These are phyloP conservation scores for Teratosphaeriaceae sp. DNA, from an alignment of 2,329 filamentous ascomycete genomes.

Conservation along the genomic window DNA sequence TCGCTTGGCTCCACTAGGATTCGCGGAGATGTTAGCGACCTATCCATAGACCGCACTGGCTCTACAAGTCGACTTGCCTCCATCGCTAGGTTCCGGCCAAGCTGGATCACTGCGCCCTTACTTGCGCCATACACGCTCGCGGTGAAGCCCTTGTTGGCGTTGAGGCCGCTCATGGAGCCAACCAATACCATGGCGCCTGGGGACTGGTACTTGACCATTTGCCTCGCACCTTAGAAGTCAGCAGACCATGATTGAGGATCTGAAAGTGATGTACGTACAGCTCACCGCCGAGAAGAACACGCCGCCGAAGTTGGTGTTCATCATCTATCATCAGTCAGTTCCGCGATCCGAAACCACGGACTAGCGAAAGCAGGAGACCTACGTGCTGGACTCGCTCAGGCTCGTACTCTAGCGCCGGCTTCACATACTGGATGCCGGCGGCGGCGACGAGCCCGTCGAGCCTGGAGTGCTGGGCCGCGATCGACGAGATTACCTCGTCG, in stretches of 20 bases:
- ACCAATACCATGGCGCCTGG: conserved; percentile 44
- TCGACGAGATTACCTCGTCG: conserved; percentile 18
- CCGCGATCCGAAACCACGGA: not conserved
- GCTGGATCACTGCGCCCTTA: conserved; percentile 49
- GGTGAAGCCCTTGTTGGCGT: conserved; percentile 40
- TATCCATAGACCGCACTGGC: too few species aligned
- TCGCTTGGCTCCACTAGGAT: conserved; percentile 43
- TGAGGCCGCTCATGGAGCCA: conserved; percentile 46
- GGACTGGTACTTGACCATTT: conserved; percentile 45
- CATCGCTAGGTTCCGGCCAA: conserved; percentile 45
- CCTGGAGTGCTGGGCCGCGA: conserved; percentile 21
- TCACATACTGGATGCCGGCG: conserved; percentile 26
- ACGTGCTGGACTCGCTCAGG: conserved; percentile 25
- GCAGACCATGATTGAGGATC: too few species aligned
- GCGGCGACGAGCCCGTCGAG: conserved; percentile 27
- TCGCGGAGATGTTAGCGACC: not conserved
- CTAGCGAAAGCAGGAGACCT: too few species aligned
- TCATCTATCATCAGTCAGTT: conserved; percentile 29
- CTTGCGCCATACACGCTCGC: conserved; percentile 43
- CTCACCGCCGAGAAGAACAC: conserved; percentile 43
- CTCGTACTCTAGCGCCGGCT: conserved; percentile 26
- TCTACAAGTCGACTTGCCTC: conserved; percentile 21
- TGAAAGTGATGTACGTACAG: conserved; percentile 19
- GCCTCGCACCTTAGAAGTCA: conserved; percentile 33
- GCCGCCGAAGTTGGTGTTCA: conserved; percentile 45